Conservation (phyloP, 148 eudicot genomes). For the Rhododendron molle region DNA sequence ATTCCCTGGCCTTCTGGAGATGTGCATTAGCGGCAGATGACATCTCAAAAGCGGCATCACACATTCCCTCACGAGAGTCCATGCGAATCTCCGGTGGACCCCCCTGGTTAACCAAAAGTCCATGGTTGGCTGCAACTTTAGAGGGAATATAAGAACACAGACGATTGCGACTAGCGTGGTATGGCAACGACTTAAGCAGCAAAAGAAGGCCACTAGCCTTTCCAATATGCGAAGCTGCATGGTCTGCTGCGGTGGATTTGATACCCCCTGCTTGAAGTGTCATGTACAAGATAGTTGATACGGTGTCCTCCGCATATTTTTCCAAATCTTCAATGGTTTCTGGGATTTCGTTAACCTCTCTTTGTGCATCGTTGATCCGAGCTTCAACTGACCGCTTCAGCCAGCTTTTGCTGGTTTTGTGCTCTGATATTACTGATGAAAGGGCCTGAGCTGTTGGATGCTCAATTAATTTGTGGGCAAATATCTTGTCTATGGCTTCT, state of each 20-base stretch:
- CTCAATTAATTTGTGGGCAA: slow-evolving; percentile 62
- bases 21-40: slow-evolving; percentile 86
- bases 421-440: slow-evolving; percentile 54
- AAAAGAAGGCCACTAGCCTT: slow-evolving; percentile 85
- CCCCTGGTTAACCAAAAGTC: slow-evolving; percentile 44
- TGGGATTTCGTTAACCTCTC: slow-evolving; percentile 61
- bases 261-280: slow-evolving; percentile 85
- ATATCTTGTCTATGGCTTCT: slow-evolving; percentile 79
- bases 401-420: slow-evolving; percentile 72
- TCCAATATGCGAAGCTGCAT: slow-evolving; percentile 96
- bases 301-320: slow-evolving; percentile 17
- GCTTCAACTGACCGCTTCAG: slow-evolving; percentile 83
- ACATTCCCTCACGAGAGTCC: slow-evolving; percentile 63
- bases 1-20: slow-evolving; percentile 69
- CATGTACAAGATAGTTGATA: slow-evolving; percentile 72
- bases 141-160: slow-evolving; percentile 70
- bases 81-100: slow-evolving; percentile 39
- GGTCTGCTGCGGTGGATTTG: slow-evolving; percentile 78
- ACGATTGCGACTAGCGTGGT: slow-evolving; percentile 60
- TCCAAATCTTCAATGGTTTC: slow-evolving; percentile 1
- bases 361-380: slow-evolving; percentile 73
- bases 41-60: slow-evolving; percentile 77
- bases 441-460: slow-evolving; percentile 88
- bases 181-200: slow-evolving; percentile 77
- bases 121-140: slow-evolving; percentile 65